Evolutionary conservation across 768 basidiomycete genomes (phyloP).

Genomic region (Rhodocollybia butyracea): DNA sequence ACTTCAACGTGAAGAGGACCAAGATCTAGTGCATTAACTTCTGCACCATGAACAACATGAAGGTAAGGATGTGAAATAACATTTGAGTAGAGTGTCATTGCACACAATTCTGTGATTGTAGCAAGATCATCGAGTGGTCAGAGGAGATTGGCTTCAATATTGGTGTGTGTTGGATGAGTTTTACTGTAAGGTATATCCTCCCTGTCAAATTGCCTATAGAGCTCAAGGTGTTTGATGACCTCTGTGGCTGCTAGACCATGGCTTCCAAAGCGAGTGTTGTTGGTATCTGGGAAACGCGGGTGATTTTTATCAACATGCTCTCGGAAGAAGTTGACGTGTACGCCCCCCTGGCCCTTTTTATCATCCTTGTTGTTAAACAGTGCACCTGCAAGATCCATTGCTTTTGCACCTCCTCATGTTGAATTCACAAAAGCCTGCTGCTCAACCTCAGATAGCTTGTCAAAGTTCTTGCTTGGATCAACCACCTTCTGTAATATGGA

Average conservation of each 20-base stretch:
- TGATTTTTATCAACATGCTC: slow-evolving; percentile 10
- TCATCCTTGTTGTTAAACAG: slow-evolving; percentile 29
- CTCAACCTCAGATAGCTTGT: neutral
- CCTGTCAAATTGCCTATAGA: slow-evolving; percentile 20
- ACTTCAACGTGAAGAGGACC: slow-evolving; percentile 14
- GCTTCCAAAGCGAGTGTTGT: slow-evolving; percentile 26
- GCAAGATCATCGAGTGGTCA: slow-evolving; percentile 20
- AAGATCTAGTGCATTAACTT: slow-evolving; percentile 22
- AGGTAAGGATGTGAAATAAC: slow-evolving; percentile 27
- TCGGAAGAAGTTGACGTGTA: slow-evolving; percentile 15
- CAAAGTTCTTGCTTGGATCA: slow-evolving; percentile 4
- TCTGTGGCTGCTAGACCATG: slow-evolving; percentile 23
- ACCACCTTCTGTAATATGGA: slow-evolving; percentile 12
- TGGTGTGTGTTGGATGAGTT: slow-evolving; percentile 13
- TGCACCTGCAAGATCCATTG: slow-evolving; percentile 10
- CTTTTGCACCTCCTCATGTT: slow-evolving; percentile 15
- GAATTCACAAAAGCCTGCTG: slow-evolving; percentile 9
- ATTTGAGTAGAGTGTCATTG: slow-evolving; percentile 22
- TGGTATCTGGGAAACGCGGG: slow-evolving; percentile 27
- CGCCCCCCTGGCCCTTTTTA: slow-evolving; percentile 28
- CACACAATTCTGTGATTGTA: slow-evolving; percentile 27
- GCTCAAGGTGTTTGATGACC: slow-evolving; percentile 19
- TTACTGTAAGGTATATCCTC: slow-evolving; percentile 24
- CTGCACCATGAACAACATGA: slow-evolving; percentile 14
- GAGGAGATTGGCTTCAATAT: slow-evolving; percentile 25